Evolutionary conservation across 2,329 filamentous ascomycete species (phyloP).

Genomic region (Macrophomina phaseolina): DNA sequence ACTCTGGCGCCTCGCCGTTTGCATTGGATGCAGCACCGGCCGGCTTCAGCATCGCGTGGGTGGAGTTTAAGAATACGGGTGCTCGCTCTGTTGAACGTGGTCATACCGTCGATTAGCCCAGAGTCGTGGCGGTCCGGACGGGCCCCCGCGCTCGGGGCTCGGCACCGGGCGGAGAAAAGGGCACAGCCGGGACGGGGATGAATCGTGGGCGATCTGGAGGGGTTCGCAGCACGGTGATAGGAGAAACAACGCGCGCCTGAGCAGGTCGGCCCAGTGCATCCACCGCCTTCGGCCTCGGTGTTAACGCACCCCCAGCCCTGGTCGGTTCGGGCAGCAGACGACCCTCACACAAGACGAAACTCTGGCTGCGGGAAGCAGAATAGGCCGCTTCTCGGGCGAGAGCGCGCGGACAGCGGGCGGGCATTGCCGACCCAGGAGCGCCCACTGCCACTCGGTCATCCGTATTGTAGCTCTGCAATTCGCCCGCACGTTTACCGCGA

Average conservation of each 20-base stretch:
- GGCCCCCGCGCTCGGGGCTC: slow-evolving; percentile 1
- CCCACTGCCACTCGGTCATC: neutral
- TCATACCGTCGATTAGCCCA: too few species aligned
- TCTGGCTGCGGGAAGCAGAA: neutral
- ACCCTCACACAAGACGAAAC: neutral
- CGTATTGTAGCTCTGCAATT: neutral
- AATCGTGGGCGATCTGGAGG: too few species aligned
- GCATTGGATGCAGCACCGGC: too few species aligned
- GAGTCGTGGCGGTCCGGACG: too few species aligned
- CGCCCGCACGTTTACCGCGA: too few species aligned
- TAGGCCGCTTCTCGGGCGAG: neutral
- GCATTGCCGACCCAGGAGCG: neutral
- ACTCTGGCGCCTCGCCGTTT: too few species aligned
- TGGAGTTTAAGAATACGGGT: too few species aligned
- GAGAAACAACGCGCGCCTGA: neutral
- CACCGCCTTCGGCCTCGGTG: slow-evolving; percentile 14
- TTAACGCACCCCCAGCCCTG: neutral
- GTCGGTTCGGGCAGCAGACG: neutral
- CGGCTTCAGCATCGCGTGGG: too few species aligned
- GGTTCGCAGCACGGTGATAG: slow-evolving; percentile 3
- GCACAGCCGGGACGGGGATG: too few species aligned
- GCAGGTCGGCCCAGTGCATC: slow-evolving; percentile 12
- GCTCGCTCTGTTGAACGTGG: too few species aligned
- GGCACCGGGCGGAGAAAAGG: neutral
- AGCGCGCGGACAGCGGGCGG: neutral